Conservation (phyloP, 371 early-diverging fungal species). For the Mortierella sp. region DNA sequence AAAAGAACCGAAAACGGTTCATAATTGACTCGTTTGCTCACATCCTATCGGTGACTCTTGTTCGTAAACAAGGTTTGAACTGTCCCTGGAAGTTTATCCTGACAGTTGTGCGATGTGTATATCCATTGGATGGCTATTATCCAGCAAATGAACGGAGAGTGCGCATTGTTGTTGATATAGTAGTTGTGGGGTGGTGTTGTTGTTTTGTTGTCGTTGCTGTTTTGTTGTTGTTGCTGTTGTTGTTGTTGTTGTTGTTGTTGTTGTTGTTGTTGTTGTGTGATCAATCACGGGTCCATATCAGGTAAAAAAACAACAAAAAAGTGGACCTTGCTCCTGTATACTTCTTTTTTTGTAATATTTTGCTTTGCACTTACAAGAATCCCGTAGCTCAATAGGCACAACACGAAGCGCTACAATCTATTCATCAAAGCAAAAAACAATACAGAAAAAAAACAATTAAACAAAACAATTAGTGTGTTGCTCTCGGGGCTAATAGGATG, state of each 20-base stretch:
- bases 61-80: too few relatives aligned
- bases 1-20: too few relatives aligned
- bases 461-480: background rate
- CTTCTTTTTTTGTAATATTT: background rate
- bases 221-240: background rate
- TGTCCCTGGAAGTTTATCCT: too few relatives aligned
- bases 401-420: slow-evolving; percentile 55
- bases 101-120: too few relatives aligned
- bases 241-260: background rate
- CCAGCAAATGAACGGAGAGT: too few relatives aligned
- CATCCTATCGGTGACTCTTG: too few relatives aligned
- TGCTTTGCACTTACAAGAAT: slow-evolving; percentile 44
- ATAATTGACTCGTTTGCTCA: too few relatives aligned
- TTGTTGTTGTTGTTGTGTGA: background rate
- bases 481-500: too few relatives aligned
- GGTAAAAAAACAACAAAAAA: too few relatives aligned
- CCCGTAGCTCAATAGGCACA: slow-evolving; percentile 49
- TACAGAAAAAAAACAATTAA: background rate
- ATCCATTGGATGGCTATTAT: too few relatives aligned
- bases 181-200: too few relatives aligned
- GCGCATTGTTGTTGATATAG: too few relatives aligned
- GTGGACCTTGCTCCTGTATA: background rate
- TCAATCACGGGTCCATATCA: background rate
- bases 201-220: background rate
- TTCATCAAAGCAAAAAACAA: background rate